Conservation (phyloP, 2,329 filamentous ascomycete species). For the Cytospora leucostoma region DNA sequence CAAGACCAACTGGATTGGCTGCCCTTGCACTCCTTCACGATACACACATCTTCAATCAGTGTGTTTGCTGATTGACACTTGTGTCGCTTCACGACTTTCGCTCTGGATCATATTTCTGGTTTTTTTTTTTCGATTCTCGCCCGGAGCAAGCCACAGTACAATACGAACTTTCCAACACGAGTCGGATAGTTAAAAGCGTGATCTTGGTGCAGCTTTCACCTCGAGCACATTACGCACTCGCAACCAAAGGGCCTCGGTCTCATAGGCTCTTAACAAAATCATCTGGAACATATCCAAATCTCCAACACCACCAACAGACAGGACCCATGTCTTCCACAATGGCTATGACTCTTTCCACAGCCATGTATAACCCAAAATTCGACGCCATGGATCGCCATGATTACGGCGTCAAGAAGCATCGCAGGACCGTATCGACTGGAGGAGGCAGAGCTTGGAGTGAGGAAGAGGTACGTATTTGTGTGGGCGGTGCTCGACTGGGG, state of each 20-base stretch:
- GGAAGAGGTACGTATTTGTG: slow-evolving; percentile 65
- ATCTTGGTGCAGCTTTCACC: neutral
- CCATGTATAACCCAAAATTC: slow-evolving; percentile 52
- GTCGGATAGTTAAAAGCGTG: neutral
- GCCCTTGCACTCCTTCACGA: slow-evolving; percentile 56
- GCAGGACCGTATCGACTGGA: slow-evolving; percentile 69
- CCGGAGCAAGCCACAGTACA: neutral
- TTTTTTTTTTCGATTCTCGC: neutral
- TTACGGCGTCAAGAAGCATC: slow-evolving; percentile 63
- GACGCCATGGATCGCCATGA: slow-evolving; percentile 60
- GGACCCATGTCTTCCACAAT: slow-evolving; percentile 53
- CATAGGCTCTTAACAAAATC: slow-evolving; percentile 33
- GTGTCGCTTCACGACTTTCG: slow-evolving; percentile 28
- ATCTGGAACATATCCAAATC: slow-evolving; percentile 39
- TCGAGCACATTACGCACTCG: neutral
- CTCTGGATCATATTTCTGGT: slow-evolving; percentile 6
- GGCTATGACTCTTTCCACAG: slow-evolving; percentile 47
- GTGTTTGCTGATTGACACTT: slow-evolving; percentile 39
- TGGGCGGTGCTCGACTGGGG: neutral
- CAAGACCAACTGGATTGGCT: slow-evolving; percentile 57
- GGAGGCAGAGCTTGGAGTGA: slow-evolving; percentile 83
- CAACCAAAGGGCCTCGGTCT: slow-evolving; percentile 44
- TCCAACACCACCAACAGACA: slow-evolving; percentile 36
- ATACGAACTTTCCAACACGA: neutral
- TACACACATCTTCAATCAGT: slow-evolving; percentile 38